Evolutionary conservation across 176 grass and related monocot genomes (phyloP).

Genomic region (Bonia amplexicaulis): DNA sequence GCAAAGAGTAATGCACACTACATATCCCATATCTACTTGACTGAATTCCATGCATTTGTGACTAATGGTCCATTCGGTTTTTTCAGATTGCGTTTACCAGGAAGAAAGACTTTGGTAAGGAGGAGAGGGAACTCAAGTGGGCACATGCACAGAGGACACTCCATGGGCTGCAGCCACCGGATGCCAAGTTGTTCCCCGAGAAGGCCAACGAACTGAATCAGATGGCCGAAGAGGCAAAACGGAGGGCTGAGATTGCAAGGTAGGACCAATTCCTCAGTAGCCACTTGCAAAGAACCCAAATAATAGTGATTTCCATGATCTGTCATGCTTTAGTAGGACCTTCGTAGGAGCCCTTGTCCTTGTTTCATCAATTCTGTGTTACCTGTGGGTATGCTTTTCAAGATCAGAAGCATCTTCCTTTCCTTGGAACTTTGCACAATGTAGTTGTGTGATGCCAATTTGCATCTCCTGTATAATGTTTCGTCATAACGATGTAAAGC

Average conservation of each 20-base stretch:
- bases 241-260: constrained; percentile 90
- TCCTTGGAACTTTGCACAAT: background rate
- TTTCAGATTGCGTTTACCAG: constrained; percentile 76
- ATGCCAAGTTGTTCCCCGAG: constrained; percentile 56
- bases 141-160: constrained; percentile 87
- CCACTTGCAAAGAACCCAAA: background rate
- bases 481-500: no score
- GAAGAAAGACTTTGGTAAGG: constrained; percentile 80
- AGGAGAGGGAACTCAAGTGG: constrained; percentile 83
- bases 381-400: no score
- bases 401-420: background rate
- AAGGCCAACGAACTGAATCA: constrained; percentile 64
- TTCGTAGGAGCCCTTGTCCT: background rate
- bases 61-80: background rate
- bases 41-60: background rate
- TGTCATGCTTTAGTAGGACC: background rate
- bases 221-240: constrained; percentile 77
- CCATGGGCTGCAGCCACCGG: constrained; percentile 71
- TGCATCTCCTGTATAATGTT: background rate
- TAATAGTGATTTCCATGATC: background rate
- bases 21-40: background rate
- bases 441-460: background rate
- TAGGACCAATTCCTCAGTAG: constrained; percentile 4
- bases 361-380: background rate
- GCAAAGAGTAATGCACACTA: constrained; percentile 43